Evolutionary conservation across 1,284 basidiomycete species (phyloP).

Genomic region (Trichosporon inkin): DNA sequence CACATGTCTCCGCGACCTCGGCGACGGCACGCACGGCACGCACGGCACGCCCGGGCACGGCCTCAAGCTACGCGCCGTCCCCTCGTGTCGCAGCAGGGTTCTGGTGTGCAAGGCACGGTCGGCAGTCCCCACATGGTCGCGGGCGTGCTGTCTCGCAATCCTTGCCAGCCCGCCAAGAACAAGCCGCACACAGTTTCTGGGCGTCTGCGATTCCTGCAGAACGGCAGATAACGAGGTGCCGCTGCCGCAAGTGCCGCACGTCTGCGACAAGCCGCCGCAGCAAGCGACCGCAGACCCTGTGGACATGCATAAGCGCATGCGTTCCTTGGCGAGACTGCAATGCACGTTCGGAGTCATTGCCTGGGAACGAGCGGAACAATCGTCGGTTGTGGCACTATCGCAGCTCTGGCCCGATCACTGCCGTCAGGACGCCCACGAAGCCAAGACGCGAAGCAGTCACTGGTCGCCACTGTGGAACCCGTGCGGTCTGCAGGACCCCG

Average conservation of each 20-base stretch:
- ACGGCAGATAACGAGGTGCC: not conserved
- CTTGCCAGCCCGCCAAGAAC: no score
- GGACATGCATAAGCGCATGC: not conserved
- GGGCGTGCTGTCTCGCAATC: no score
- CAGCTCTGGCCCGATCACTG: not conserved
- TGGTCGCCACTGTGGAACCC: not conserved
- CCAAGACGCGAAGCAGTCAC: not conserved
- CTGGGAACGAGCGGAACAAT: no score
- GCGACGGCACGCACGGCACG: not conserved
- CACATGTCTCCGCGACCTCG: not conserved
- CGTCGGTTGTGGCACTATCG: no score
- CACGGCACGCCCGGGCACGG: not conserved
- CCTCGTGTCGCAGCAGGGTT: no score
- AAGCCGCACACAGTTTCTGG: no score
- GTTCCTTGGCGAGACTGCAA: slow-evolving; percentile 2
- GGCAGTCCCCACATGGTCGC: no score
- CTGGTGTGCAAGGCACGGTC: no score
- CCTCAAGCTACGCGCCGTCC: no score
- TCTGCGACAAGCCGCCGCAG: not conserved
- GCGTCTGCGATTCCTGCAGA: not conserved
- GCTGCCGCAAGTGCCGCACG: not conserved
- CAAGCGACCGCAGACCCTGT: no score
- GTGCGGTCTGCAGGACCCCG: not conserved
- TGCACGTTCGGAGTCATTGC: not conserved
- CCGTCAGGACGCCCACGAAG: not conserved